A percentile compares a stretch with the other conserved stretches of the same genome.
These are phyloP conservation scores for Eucalyptus sp. DNA, from an alignment of 345 rosid species.

Conservation along the genomic window DNA sequence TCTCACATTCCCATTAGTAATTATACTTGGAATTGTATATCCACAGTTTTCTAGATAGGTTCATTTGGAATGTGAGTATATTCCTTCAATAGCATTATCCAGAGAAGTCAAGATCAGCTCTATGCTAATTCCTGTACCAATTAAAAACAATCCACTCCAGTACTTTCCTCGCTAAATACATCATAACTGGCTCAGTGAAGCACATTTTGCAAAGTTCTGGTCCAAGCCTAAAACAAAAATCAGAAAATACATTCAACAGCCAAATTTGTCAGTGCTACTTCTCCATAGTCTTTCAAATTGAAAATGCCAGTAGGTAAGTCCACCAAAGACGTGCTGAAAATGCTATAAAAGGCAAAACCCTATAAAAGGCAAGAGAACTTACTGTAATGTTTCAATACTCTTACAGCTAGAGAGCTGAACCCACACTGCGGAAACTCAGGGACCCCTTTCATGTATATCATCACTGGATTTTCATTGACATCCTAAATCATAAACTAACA, in stretches of 20 bases:
- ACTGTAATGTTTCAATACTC: constrained; percentile 73
- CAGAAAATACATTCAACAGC: neutral
- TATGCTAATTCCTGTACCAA: no score
- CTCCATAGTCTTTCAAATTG: neutral
- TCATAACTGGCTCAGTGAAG: neutral
- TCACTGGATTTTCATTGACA: constrained; percentile 79
- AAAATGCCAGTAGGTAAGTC: neutral
- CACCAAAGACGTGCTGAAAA: neutral
- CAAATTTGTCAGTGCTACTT: neutral
- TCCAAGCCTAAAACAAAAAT: neutral
- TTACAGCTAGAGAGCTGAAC: constrained; percentile 89
- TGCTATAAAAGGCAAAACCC: no score
- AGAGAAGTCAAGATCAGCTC: no score
- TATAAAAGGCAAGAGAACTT: constrained; percentile 7
- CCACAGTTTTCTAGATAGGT: neutral
- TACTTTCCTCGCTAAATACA: neutral
- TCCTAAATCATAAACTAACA: constrained; percentile 31
- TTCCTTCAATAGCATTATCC: no score
- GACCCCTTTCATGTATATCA: constrained; percentile 95
- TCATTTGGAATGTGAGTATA: neutral
- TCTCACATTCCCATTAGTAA: neutral
- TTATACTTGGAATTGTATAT: neutral
- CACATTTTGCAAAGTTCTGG: no score
- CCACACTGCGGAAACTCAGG: constrained; percentile 95
- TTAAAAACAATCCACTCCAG: neutral